These are phyloP conservation scores for Gossypium mustelinum DNA, from an alignment of 345 rosid species.

Conservation along the genomic window DNA sequence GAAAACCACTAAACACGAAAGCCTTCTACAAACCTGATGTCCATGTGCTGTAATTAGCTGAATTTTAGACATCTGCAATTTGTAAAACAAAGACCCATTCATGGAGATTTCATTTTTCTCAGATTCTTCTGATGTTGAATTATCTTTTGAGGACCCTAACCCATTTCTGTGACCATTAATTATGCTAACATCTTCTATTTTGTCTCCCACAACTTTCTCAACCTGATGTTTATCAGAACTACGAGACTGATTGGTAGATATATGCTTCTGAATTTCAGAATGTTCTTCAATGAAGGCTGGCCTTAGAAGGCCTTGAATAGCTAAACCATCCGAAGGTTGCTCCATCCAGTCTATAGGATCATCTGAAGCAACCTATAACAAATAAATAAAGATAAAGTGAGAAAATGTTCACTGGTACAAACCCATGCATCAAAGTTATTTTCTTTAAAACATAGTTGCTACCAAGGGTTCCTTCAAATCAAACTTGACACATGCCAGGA, in stretches of 20 bases:
- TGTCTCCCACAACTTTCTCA: conserved; percentile 31
- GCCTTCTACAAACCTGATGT: conserved; percentile 47
- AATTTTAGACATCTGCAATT: conserved; percentile 72
- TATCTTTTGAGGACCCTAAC: conserved; percentile 29
- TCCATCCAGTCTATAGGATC: conserved; percentile 86
- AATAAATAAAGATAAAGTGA: conserved; percentile 13
- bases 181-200: conserved; percentile 32
- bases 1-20: conserved; percentile 4
- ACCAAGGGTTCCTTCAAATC: background rate
- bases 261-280: conserved; percentile 56
- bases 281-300: conserved; percentile 70
- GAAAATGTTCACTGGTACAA: background rate
- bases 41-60: conserved; percentile 77
- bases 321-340: conserved; percentile 81
- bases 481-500: background rate
- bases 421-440: background rate
- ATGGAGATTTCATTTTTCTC: conserved; percentile 36
- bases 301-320: conserved; percentile 75
- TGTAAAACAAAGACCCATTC: conserved; percentile 63
- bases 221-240: conserved; percentile 27
- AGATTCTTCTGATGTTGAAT: conserved; percentile 35
- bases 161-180: conserved; percentile 40
- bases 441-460: background rate
- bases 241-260: conserved; percentile 33
- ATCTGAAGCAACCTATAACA: conserved; percentile 64